A percentile compares a stretch with the other conserved stretches of the same genome.
These are phyloP conservation scores for Rhynchosporium graminicola DNA, from an alignment of 2,329 filamentous ascomycete species.

Conservation along the genomic window DNA sequence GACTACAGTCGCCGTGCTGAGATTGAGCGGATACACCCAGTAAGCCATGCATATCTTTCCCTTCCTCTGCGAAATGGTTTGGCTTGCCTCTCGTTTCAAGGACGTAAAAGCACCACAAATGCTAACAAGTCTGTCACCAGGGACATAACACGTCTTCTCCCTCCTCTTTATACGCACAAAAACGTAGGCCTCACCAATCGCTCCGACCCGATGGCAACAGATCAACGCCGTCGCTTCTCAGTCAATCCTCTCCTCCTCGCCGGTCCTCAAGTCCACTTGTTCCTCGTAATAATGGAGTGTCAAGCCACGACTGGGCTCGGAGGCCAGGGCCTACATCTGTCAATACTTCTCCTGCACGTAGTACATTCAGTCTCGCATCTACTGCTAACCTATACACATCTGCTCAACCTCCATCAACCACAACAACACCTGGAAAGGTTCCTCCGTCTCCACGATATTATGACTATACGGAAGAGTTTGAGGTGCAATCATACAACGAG, in stretches of 20 bases:
- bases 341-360: conserved; percentile 39
- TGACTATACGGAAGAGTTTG: conserved; percentile 42
- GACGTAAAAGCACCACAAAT: background rate
- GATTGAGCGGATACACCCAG: conserved; percentile 37
- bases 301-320: conserved; percentile 30
- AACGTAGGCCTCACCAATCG: conserved; percentile 32
- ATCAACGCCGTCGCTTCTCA: conserved; percentile 36
- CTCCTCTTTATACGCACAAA: conserved; percentile 37
- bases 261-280: conserved; percentile 34
- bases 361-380: conserved; percentile 38
- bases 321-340: conserved; percentile 29
- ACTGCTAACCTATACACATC: conserved; percentile 34
- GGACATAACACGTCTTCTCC: conserved; percentile 37
- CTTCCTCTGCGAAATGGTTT: background rate
- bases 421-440: conserved; percentile 36
- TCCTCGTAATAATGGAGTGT: conserved; percentile 25
- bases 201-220: conserved; percentile 36
- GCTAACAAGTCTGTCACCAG: conserved; percentile 22
- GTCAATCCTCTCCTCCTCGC: conserved; percentile 34
- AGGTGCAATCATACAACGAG: conserved; percentile 31
- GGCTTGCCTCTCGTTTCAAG: background rate
- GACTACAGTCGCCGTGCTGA: conserved; percentile 41
- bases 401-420: conserved; percentile 28
- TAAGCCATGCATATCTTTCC: conserved; percentile 26
- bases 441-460: conserved; percentile 39